A percentile compares a stretch with the other conserved stretches of the same genome.
These are phyloP conservation scores for Fusarium paranaense DNA, from an alignment of 2,329 filamentous ascomycete species.

Conservation along the genomic window DNA sequence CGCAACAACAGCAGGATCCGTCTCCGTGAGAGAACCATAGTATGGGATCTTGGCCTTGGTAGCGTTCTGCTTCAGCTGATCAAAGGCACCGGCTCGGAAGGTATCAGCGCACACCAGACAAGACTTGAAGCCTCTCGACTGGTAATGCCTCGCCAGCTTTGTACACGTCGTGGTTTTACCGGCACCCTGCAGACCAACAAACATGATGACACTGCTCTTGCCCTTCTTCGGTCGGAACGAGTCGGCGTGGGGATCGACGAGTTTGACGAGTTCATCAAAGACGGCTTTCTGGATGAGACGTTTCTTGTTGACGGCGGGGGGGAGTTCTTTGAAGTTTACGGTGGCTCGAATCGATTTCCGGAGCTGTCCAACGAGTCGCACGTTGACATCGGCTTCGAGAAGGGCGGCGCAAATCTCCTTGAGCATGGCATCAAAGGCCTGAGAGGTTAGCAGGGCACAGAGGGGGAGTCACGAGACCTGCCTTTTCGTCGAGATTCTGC, in stretches of 20 bases:
- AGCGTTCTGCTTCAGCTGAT: conserved; percentile 98
- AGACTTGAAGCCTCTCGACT: conserved; percentile 90
- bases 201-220: conserved; percentile 98
- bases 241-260: conserved; percentile 95
- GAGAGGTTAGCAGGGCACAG: conserved; percentile 18
- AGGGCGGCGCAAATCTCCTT: conserved; percentile 98
- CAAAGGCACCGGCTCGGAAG: conserved; percentile 97
- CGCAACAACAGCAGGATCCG: conserved; percentile 92
- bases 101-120: conserved; percentile 98
- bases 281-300: conserved; percentile 97
- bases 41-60: conserved; percentile 99
- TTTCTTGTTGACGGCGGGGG: conserved; percentile 96
- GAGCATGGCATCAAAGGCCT: conserved; percentile 98
- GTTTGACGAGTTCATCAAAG: conserved; percentile 94
- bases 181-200: conserved; percentile 96
- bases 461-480: conserved; percentile 49
- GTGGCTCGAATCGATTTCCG: conserved; percentile 91
- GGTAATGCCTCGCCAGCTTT: conserved; percentile 94
- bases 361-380: conserved; percentile 89
- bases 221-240: conserved; percentile 98
- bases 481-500: conserved; percentile 96
- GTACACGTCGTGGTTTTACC: conserved; percentile 99
- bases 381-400: conserved; percentile 96
- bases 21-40: conserved; percentile 96
- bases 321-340: conserved; percentile 95